Evolutionary conservation across 352 stramenopile genomes (phyloP).

Genomic region (Pythium apleroticum): DNA sequence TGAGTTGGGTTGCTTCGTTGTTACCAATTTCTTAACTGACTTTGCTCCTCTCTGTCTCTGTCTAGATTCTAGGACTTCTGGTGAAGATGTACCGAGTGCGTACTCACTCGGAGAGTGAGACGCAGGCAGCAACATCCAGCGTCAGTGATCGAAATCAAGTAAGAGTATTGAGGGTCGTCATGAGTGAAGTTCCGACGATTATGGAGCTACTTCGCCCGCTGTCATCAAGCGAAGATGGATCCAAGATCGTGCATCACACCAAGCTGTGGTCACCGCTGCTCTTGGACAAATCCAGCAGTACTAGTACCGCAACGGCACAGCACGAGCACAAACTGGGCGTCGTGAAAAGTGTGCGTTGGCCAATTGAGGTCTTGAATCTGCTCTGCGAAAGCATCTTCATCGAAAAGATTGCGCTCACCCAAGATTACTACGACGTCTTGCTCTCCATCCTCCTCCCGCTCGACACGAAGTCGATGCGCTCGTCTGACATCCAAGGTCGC

Average conservation of each 20-base stretch:
- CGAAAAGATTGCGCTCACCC: conserved; percentile 4
- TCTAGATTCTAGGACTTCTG: conserved; percentile 20
- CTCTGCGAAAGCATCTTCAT: conserved; percentile 25
- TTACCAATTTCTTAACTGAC: too few relatives aligned
- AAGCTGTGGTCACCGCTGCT: conserved; percentile 20
- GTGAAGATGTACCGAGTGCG: conserved; percentile 22
- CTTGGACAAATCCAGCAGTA: conserved; percentile 2
- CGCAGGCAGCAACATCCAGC: background rate
- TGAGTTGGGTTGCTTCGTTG: background rate
- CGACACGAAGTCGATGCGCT: background rate
- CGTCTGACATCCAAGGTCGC: conserved; percentile 5
- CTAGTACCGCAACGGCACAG: background rate
- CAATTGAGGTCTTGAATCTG: conserved; percentile 27
- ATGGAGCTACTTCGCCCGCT: conserved; percentile 10
- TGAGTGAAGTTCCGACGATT: conserved; percentile 12
- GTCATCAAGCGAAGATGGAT: background rate
- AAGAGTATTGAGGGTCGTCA: conserved; percentile 10
- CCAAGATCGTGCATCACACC: background rate
- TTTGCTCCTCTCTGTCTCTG: background rate
- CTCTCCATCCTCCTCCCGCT: conserved; percentile 13
- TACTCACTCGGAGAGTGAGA: background rate
- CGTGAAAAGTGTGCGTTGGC: conserved; percentile 21
- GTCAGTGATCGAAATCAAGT: conserved; percentile 13
- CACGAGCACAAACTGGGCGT: conserved; percentile 16
- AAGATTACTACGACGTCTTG: conserved; percentile 10